These are phyloP conservation scores for Dorcoceras hygrometricum DNA, from an alignment of 257 asterid genomes.

Conservation along the genomic window DNA sequence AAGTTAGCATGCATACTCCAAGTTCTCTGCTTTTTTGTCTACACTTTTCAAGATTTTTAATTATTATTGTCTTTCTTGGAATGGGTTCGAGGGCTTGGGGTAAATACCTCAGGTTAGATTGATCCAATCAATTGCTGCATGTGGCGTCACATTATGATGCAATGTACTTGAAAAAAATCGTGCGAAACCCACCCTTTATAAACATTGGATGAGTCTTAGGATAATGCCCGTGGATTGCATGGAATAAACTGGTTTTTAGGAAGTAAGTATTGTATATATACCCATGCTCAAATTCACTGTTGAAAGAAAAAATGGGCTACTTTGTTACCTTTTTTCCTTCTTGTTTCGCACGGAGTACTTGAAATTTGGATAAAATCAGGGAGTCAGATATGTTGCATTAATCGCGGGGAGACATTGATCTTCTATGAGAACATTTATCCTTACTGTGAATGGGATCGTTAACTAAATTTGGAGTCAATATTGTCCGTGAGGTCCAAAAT, in stretches of 20 bases:
- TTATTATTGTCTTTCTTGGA: background rate
- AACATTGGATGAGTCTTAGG: no score
- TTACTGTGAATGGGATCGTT: background rate
- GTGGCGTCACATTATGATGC: no score
- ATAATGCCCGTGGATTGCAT: no score
- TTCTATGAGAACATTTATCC: background rate
- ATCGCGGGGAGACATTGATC: background rate
- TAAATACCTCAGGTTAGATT: no score
- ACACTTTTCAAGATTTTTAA: background rate
- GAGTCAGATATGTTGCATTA: no score
- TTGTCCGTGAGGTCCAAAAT: background rate
- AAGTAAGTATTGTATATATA: no score
- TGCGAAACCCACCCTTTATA: no score
- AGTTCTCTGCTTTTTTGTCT: background rate
- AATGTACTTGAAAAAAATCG: no score
- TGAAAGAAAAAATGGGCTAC: no score
- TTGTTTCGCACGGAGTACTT: background rate
- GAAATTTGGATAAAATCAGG: background rate
- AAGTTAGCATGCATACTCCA: background rate
- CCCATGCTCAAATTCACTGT: no score
- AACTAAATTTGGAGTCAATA: background rate
- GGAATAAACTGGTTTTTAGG: no score
- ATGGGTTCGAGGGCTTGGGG: background rate
- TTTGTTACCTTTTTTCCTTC: background rate
- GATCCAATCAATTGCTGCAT: no score